Conservation (phyloP, 164 flowering plant genomes). For the Cinnamomum chago region DNA sequence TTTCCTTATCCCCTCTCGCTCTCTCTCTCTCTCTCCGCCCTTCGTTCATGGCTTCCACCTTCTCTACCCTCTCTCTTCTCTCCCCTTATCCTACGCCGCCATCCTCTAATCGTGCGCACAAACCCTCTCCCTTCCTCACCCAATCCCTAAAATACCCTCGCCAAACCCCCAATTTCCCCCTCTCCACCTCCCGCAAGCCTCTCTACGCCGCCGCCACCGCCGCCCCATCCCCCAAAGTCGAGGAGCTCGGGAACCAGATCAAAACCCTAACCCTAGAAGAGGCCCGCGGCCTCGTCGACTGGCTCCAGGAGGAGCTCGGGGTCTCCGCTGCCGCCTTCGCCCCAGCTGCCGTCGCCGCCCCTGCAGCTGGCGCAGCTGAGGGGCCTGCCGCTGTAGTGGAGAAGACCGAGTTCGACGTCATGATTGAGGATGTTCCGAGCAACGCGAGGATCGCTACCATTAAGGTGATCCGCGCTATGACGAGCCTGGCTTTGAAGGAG, state of each 20-base stretch:
- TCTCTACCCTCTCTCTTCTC: constrained; percentile 22
- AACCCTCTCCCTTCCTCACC: constrained; percentile 18
- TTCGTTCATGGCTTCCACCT: constrained; percentile 6
- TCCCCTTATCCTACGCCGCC: constrained; percentile 28
- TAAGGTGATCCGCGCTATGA: constrained; percentile 82
- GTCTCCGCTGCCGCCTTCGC: constrained; percentile 89
- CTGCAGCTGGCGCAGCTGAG: constrained; percentile 28
- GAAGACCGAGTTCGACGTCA: constrained; percentile 96
- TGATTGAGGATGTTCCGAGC: constrained; percentile 87
- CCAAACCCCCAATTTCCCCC: constrained; percentile 14
- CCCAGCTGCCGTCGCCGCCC: constrained; percentile 57
- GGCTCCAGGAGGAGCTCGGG: constrained; percentile 85
- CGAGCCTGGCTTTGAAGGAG: constrained; percentile 86
- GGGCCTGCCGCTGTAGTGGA: constrained; percentile 72
- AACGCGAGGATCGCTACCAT: constrained; percentile 79
- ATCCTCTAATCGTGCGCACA: constrained; percentile 7
- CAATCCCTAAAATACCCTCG: constrained; percentile 22
- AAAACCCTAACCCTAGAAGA: constrained; percentile 62
- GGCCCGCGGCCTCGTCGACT: constrained; percentile 65
- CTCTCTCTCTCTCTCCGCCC: constrained; percentile 1
- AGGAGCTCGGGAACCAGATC: constrained; percentile 49
- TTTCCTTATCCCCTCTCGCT: neutral
- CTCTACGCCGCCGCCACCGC: constrained; percentile 52
- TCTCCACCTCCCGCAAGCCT: constrained; percentile 29
- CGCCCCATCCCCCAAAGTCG: constrained; percentile 54